A percentile compares a stretch with the other conserved stretches of the same genome.
These are phyloP conservation scores for Linum usitatissimum DNA, from an alignment of 345 rosid genomes.

Conservation along the genomic window DNA sequence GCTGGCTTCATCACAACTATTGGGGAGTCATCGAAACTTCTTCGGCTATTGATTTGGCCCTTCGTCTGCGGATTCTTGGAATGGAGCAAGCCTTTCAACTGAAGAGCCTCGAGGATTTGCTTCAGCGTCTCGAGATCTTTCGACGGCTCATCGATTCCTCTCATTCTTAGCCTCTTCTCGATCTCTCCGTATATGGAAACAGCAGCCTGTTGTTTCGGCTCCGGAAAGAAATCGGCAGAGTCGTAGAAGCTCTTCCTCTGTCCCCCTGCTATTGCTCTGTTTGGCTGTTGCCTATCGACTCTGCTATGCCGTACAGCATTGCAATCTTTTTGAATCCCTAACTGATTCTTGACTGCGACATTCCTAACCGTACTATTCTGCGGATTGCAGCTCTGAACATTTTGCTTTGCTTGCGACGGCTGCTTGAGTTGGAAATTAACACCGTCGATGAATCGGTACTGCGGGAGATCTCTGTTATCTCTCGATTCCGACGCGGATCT, in stretches of 20 bases:
- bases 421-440: slow-evolving; percentile 36
- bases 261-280: slow-evolving; percentile 14
- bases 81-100: slow-evolving; percentile 87
- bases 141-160: slow-evolving; percentile 65
- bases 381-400: slow-evolving; percentile 9
- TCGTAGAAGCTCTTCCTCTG: slow-evolving; percentile 52
- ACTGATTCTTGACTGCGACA: slow-evolving; percentile 10
- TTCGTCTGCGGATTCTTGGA: slow-evolving; percentile 22
- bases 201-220: slow-evolving; percentile 30
- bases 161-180: slow-evolving; percentile 47
- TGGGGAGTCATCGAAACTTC: slow-evolving; percentile 32
- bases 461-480: slow-evolving; percentile 42
- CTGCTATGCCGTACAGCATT: slow-evolving; percentile 21
- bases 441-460: slow-evolving; percentile 44
- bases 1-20: slow-evolving; percentile 43
- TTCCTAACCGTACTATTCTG: slow-evolving; percentile 18
- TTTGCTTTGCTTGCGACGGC: slow-evolving; percentile 14
- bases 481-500: slow-evolving; percentile 96
- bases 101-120: slow-evolving; percentile 79
- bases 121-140: slow-evolving; percentile 79
- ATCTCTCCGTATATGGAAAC: slow-evolving; percentile 43
- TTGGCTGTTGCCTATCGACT: slow-evolving; percentile 31
- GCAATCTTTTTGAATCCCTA: slow-evolving; percentile 17
- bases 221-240: slow-evolving; percentile 81
- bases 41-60: slow-evolving; percentile 24